Conservation (phyloP, 352 stramenopile species). For the Phytophthora litchii region DNA sequence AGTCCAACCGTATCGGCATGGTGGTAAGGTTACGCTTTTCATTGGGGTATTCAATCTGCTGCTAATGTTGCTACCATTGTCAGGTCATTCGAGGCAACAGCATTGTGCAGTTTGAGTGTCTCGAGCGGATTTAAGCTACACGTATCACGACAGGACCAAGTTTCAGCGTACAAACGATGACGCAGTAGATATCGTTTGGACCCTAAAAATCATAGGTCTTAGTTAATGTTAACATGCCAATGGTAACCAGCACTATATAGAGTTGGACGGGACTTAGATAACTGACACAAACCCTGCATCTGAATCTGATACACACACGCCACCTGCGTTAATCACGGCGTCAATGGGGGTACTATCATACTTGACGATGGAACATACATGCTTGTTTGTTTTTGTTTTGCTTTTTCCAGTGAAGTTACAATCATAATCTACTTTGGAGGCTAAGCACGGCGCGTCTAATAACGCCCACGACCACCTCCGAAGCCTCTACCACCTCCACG, state of each 20-base stretch:
- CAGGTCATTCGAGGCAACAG: conserved; percentile 91
- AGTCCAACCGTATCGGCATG: conserved; percentile 92
- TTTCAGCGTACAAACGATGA: conserved; percentile 11
- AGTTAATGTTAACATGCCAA: not conserved
- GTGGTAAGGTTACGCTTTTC: conserved; percentile 69
- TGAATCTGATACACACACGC: no score
- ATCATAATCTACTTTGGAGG: conserved; percentile 54
- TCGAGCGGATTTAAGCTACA: conserved; percentile 71
- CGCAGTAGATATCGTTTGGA: conserved; percentile 28
- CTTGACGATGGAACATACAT: no score
- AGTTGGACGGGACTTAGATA: no score
- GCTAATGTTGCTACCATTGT: not conserved
- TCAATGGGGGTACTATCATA: no score
- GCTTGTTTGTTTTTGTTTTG: conserved; percentile 20
- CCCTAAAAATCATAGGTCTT: not conserved
- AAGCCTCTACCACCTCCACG: conserved; percentile 35
- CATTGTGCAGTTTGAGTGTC: conserved; percentile 91
- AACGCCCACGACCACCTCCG: conserved; percentile 34
- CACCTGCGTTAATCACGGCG: no score
- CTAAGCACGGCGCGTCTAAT: conserved; percentile 35
- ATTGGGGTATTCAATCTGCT: not conserved
- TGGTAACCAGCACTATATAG: no score
- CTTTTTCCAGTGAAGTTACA: conserved; percentile 39
- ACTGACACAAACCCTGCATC: no score
- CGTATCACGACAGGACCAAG: not conserved